Conservation (phyloP, 2,329 filamentous ascomycete species). For the Metarhizium robertsii region DNA sequence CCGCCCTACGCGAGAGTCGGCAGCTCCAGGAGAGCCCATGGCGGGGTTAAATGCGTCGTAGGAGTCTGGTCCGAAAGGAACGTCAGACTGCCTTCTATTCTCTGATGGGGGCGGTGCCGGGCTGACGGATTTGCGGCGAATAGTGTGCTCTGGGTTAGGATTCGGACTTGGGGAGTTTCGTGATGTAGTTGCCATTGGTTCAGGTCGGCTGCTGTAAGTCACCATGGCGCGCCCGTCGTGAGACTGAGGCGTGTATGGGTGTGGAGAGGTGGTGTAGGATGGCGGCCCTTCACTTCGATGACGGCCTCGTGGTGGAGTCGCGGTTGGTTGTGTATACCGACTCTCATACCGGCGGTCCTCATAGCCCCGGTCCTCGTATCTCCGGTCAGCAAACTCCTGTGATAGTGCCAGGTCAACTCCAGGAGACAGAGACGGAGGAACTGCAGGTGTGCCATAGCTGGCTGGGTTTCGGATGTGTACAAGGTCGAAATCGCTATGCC, state of each 20-base stretch:
- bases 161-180: constrained; percentile 28
- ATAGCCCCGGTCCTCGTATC: constrained; percentile 43
- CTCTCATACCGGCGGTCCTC: constrained; percentile 18
- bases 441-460: constrained; percentile 33
- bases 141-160: constrained; percentile 40
- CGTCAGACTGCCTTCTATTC: constrained; percentile 44
- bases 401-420: constrained; percentile 48
- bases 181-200: constrained; percentile 15
- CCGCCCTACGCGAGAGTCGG: constrained; percentile 21
- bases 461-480: constrained; percentile 20
- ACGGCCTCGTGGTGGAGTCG: constrained; percentile 33
- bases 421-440: constrained; percentile 51
- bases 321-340: constrained; percentile 32
- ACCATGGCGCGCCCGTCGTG: constrained; percentile 33
- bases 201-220: constrained; percentile 26
- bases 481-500: constrained; percentile 28
- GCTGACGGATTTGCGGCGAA: constrained; percentile 65
- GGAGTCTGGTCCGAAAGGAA: constrained; percentile 67
- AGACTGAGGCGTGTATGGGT: constrained; percentile 27
- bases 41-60: constrained; percentile 64
- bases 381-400: constrained; percentile 48
- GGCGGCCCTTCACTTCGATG: constrained; percentile 22
- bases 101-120: constrained; percentile 49
- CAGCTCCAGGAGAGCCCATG: constrained; percentile 27
- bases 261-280: constrained; percentile 18